phyloP scores from a whole-genome alignment of 352 stramenopile genomes.

The Pythium sukuiense region DNA sequence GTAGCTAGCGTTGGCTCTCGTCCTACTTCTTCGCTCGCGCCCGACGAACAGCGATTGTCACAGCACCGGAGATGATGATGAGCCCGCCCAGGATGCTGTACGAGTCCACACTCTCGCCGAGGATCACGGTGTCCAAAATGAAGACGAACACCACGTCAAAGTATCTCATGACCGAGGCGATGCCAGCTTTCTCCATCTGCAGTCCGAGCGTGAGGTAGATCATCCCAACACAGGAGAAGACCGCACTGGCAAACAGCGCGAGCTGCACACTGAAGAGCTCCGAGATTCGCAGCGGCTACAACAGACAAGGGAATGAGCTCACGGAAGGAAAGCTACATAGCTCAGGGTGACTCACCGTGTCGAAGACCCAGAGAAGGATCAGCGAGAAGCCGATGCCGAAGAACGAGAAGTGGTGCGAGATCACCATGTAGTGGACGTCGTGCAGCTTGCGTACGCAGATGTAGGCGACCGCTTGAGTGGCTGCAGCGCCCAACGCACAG shows the following conservation, averaged over 20 bases:
- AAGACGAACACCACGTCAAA: constrained; percentile 76
- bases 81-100: constrained; percentile 58
- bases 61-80: constrained; percentile 54
- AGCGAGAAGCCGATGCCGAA: constrained; percentile 37
- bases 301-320: neutral
- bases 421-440: constrained; percentile 41
- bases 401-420: constrained; percentile 53
- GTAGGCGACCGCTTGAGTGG: constrained; percentile 51
- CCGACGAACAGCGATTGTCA: constrained; percentile 50
- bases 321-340: neutral
- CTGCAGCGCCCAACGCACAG: constrained; percentile 41
- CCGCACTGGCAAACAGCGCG: constrained; percentile 40
- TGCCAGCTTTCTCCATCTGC: constrained; percentile 56
- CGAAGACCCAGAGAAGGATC: constrained; percentile 25
- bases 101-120: constrained; percentile 51
- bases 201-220: constrained; percentile 60
- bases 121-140: constrained; percentile 43
- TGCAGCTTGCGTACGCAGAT: constrained; percentile 58
- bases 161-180: constrained; percentile 69
- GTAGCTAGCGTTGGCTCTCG: neutral
- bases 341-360: constrained; percentile 30
- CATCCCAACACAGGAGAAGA: constrained; percentile 53
- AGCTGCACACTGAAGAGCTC: constrained; percentile 34
- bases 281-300: constrained; percentile 24
- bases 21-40: constrained; percentile 30